These are phyloP conservation scores for Acaromyces ingoldii DNA, from an alignment of 1,284 basidiomycete species.

Conservation along the genomic window DNA sequence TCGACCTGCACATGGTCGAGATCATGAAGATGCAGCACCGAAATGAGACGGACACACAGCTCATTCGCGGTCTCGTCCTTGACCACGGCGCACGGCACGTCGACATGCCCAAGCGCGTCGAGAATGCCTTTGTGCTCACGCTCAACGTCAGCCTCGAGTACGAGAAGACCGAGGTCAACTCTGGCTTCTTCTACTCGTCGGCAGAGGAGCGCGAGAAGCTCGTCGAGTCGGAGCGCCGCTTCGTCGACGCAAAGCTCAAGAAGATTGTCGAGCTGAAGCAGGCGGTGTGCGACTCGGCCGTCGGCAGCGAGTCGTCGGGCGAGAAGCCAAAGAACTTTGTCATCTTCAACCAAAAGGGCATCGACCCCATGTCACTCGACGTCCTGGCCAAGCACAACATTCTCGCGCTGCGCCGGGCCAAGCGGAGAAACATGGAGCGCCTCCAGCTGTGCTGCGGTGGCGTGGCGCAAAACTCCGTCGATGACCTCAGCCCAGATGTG, in stretches of 20 bases:
- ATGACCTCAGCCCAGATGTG: constrained; percentile 83
- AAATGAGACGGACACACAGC: constrained; percentile 94
- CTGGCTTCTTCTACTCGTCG: constrained; percentile 98
- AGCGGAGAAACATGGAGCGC: constrained; percentile 64
- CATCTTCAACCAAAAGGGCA: constrained; percentile 98
- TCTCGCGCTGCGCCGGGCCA: constrained; percentile 86
- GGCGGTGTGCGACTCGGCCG: constrained; percentile 67
- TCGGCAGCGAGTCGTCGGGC: constrained; percentile 23
- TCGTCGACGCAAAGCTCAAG: constrained; percentile 88
- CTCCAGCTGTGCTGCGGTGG: constrained; percentile 78
- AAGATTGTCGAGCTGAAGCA: constrained; percentile 98
- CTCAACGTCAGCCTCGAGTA: constrained; percentile 98
- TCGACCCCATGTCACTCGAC: constrained; percentile 94
- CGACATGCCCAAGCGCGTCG: constrained; percentile 97
- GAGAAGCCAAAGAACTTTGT: constrained; percentile 77
- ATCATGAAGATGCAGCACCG: constrained; percentile 99
- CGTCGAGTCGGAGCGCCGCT: constrained; percentile 90
- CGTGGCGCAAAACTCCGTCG: constrained; percentile 93
- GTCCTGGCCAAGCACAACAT: constrained; percentile 96
- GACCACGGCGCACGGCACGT: constrained; percentile 92
- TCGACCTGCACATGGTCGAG: constrained; percentile 99
- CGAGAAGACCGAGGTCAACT: constrained; percentile 99
- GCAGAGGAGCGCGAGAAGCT: constrained; percentile 98
- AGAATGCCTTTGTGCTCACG: constrained; percentile 92
- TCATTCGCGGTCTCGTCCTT: constrained; percentile 88